Evolutionary conservation across 2,329 filamentous ascomycete genomes (phyloP), one percentile per base, ranked within the genome.

Genomic region (Claviceps fusiformis): DNA sequence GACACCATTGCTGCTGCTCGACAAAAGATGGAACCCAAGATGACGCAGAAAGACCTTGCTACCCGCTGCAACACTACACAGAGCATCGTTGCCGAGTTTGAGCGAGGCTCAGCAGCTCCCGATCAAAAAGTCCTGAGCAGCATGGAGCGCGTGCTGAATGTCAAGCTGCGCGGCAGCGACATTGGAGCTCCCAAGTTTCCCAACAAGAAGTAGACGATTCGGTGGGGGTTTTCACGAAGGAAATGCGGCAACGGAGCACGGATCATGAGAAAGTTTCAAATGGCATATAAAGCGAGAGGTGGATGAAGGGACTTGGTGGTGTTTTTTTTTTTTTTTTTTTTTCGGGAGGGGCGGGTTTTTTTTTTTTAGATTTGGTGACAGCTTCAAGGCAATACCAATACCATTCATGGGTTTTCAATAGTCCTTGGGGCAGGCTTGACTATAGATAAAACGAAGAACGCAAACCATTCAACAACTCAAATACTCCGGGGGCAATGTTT

Each of bases 21-120:
- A 61, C 83, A 83, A 68, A 82, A 86, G 68, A 85, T 89, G 69
- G 87, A 87, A 72, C 90, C 91, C 72, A 93, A 95, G 76, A 92
- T 97, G 89, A 95, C 91, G 56, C 93, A 97, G 74, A 95, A 95
- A 72, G 80, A 85, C 62, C 76, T 85, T 45, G 92, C 91, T 58
- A 89, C 86, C 61, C 89, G 89, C 75, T 91, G 87, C 78, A 95
- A 95, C 78, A 90, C 86, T 58, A 92, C 88, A 46, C 82, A 85
- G 53, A 80, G 82, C 61, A 76, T 93, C 62, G 79, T 97, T 60
- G 87, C 86, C 66, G 85, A 90, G 64, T 90, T 95, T 66, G 92
- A 97, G 83, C 80, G 85, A 62, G 90, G 87, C 63, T 80, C 76
- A 63, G 90, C 83, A 56, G 65, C 80, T 49, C 91, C 87, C 56